Conservation (phyloP, 352 stramenopile genomes). For the Phytopythium chamaehyphon region DNA sequence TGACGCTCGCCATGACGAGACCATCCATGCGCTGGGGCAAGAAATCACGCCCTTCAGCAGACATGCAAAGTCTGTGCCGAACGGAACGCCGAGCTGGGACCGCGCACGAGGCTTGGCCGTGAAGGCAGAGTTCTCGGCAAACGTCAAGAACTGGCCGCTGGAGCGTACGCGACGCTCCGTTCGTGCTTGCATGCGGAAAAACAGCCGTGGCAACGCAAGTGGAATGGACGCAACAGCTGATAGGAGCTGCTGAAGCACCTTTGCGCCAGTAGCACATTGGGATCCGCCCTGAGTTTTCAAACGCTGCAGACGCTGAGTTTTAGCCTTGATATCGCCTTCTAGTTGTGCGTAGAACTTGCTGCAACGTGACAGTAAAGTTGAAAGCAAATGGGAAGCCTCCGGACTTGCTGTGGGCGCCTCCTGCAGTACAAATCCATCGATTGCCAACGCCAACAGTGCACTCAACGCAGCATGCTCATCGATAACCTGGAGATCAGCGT, state of each 20-base stretch:
- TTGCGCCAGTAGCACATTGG: conserved; percentile 18
- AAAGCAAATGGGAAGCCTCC: not conserved
- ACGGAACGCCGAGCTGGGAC: conserved; percentile 43
- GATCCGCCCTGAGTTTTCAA: conserved; percentile 9
- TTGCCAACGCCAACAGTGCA: conserved; percentile 22
- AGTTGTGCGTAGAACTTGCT: not conserved
- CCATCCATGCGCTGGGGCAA: conserved; percentile 19
- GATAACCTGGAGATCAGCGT: conserved; percentile 22
- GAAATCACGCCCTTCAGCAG: conserved; percentile 35
- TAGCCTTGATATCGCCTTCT: not conserved
- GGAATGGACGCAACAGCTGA: conserved; percentile 23
- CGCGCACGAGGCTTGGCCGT: conserved; percentile 40
- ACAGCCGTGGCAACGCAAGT: conserved; percentile 23
- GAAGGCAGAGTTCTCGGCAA: conserved; percentile 33
- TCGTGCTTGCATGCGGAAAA: conserved; percentile 35
- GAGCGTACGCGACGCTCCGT: conserved; percentile 18
- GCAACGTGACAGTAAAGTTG: not conserved
- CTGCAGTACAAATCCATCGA: conserved; percentile 32
- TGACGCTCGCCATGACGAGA: conserved; percentile 4
- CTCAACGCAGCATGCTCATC: conserved; percentile 19
- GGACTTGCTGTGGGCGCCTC: not conserved
- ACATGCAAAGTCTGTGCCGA: conserved; percentile 48
- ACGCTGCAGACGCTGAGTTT: not conserved
- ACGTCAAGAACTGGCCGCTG: conserved; percentile 45
- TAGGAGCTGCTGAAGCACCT: conserved; percentile 36